phyloP scores from a whole-genome alignment of 257 asterid genomes.

The Solanum habrochaites region DNA sequence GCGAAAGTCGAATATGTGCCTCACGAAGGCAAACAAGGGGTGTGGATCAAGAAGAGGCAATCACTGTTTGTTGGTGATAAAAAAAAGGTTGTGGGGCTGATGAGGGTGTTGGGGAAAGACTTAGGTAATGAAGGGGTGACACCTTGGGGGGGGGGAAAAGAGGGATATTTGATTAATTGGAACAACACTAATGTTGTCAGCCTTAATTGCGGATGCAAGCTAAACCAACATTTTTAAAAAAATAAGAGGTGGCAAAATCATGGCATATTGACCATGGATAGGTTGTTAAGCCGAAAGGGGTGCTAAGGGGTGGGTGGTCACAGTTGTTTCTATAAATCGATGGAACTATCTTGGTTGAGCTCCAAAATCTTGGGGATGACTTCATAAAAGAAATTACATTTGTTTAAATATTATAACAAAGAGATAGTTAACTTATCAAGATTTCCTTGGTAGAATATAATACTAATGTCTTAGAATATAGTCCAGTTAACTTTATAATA shows the following conservation, averaged over 20 bases:
- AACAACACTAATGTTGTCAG: no score
- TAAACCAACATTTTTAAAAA: no score
- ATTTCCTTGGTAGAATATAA: not conserved
- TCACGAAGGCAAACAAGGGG: not conserved
- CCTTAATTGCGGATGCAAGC: not conserved
- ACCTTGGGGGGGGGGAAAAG: no score
- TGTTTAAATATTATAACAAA: no score
- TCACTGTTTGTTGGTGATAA: not conserved
- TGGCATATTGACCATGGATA: not conserved
- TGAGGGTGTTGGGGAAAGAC: no score
- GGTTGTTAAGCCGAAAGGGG: no score
- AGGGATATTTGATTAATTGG: not conserved
- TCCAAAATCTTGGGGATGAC: not conserved
- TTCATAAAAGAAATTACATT: no score
- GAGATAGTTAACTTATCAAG: no score
- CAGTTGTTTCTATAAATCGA: not conserved
- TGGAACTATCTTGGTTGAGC: not conserved
- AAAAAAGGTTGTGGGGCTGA: not conserved
- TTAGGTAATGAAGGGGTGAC: no score
- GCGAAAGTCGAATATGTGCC: not conserved
- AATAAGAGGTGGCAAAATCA: not conserved
- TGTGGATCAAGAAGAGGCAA: not conserved
- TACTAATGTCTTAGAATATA: not conserved
- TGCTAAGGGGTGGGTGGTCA: no score
- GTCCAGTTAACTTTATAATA: not conserved